A percentile compares a stretch with the other conserved stretches of the same genome.
These are phyloP conservation scores for Cladosporium phlei DNA, from an alignment of 2,329 filamentous ascomycete species.

Conservation along the genomic window DNA sequence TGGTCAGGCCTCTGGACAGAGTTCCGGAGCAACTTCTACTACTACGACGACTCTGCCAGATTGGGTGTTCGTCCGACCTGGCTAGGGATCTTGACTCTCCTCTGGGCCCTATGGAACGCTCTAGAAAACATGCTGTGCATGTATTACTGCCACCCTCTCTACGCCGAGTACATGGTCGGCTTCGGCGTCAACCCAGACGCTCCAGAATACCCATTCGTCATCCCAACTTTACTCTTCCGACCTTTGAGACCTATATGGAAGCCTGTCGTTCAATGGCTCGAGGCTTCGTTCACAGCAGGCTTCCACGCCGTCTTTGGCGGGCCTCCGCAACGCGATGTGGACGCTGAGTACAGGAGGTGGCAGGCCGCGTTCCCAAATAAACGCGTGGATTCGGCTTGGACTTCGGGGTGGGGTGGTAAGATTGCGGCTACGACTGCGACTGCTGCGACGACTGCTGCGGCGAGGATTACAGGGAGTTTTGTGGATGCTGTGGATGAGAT, in stretches of 20 bases:
- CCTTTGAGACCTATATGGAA: constrained; percentile 34
- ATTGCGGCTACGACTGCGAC: constrained; percentile 20
- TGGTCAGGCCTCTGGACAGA: constrained; percentile 29
- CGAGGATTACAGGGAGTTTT: constrained; percentile 3
- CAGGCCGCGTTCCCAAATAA: no score
- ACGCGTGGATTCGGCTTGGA: constrained; percentile 6
- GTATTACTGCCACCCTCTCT: constrained; percentile 48
- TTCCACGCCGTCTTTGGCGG: constrained; percentile 12
- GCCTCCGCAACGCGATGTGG: neutral
- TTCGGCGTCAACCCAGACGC: constrained; percentile 49
- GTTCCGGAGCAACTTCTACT: constrained; percentile 27
- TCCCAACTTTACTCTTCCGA: constrained; percentile 50
- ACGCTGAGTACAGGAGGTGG: constrained; percentile 1
- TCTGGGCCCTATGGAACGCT: constrained; percentile 46
- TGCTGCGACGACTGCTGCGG: constrained; percentile 13
- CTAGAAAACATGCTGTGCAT: constrained; percentile 24
- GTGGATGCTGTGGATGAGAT: constrained; percentile 25
- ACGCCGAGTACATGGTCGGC: constrained; percentile 45
- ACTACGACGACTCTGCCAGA: constrained; percentile 16
- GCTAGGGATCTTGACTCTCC: constrained; percentile 37
- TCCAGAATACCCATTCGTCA: constrained; percentile 51
- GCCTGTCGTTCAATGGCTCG: constrained; percentile 25
- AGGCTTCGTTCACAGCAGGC: neutral
- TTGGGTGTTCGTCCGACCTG: constrained; percentile 35
- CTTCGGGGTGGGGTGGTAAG: constrained; percentile 14